Evolutionary conservation across 257 asterid genomes (phyloP), one percentile per base, ranked within the genome.

Genomic region (Salvia miltiorrhiza): DNA sequence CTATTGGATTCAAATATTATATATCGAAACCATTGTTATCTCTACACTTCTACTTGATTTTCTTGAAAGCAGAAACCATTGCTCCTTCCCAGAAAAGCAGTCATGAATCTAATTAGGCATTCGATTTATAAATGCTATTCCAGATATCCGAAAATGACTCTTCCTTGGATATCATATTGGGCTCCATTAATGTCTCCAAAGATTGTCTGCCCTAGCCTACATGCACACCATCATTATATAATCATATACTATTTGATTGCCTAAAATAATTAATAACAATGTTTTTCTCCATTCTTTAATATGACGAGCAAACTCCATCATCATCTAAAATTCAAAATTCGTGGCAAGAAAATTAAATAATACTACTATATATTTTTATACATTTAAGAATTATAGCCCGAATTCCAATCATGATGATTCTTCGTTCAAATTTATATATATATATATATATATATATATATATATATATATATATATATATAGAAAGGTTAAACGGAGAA

Each of bases 61-160:
- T 64, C 79, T 86, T 77, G 88, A 80, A 78, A 80, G 71, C 67
- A 69, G 68, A 54, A 79, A 83, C 60, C 11, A 13, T 71, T 77
- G 79, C 76, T 75, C 67, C 74, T 76, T 60, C 83, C 88, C 73
- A 72, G 65, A 79, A 69, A 72, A 58, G 26, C 7, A 73, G 73
- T 19, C 65, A 68, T 6, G 57, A 67, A 60, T 67, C 60, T n/a
- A n/a, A n/a, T 59, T 60, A 67, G 43, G 74, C 65, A 12, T 35
- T 24, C 21, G 2, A 48, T 28, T 24, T 45, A n/a, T 49, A 48
- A 58, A 67, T 85, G 87, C 79, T 59, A 68, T 43, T 61, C 55
- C 73, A 71, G 85, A 70, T 19, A 48, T 64, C 71, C 55, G 79
- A 73, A 35, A 32, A 32, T 52, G 65, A 58, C 76, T 58, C 28